Conservation (phyloP, 129 eudicot genomes). For the Kitagawia praeruptora region DNA sequence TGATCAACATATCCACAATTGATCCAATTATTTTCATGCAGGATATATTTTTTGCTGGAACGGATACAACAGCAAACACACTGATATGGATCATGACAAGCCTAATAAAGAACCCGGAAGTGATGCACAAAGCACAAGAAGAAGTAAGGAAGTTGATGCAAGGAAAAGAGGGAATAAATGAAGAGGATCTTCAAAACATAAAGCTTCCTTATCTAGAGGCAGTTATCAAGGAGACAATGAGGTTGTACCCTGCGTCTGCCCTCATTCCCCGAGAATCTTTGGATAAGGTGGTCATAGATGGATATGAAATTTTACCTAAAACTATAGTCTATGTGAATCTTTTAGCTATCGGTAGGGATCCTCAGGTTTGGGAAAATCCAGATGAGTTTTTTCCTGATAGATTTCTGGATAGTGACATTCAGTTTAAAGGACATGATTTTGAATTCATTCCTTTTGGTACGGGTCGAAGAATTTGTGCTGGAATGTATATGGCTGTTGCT, state of each 20-base stretch:
- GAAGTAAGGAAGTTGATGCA: neutral
- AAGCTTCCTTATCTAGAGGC: neutral
- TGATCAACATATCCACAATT: no score
- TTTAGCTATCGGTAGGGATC: neutral
- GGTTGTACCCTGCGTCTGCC: neutral
- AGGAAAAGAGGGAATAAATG: neutral
- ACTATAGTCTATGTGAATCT: neutral
- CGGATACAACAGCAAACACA: slow-evolving; percentile 1
- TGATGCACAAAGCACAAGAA: neutral
- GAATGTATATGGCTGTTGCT: neutral
- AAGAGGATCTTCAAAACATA: neutral
- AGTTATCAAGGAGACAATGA: neutral
- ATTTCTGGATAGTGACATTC: neutral
- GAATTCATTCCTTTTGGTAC: neutral
- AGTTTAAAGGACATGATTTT: slow-evolving; percentile 2
- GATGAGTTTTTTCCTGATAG: neutral
- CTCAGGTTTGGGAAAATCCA: neutral
- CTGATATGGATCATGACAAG: neutral
- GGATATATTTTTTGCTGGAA: neutral
- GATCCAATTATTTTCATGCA: neutral
- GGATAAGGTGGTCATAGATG: neutral
- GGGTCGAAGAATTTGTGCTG: neutral
- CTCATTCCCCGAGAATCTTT: neutral
- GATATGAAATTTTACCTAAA: neutral
- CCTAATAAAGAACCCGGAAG: neutral